Base-by-base conservation (phyloP, 345 rosid species). In the Salix suchowensis region DNA sequence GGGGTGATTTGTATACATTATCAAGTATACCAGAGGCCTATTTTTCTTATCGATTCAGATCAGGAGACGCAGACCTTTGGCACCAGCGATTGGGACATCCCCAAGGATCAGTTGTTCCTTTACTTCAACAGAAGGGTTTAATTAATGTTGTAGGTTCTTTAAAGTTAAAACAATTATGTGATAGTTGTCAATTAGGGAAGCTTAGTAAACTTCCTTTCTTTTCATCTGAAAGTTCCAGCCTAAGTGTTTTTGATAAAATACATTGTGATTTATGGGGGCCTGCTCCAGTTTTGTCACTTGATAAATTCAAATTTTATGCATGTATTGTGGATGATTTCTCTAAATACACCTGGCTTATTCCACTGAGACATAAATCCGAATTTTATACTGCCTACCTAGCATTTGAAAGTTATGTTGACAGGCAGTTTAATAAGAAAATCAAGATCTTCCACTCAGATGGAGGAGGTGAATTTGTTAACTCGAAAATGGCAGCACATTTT, bases 61-160 rank as follows among this genome's bases (percentile, higher is more conserved):
- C 11, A 1, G 2, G 11, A 2, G 10, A 8, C 7, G 42, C 11
- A 39, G 2, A 39, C 0, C 9, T 39, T 39, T 39, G 11, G 11
- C 42, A 39, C 42, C 11, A 8, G 6, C 11, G 42, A 2, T 39
- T 39, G 1, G 11, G 42, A 39, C 42, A 39, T 8, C 42, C 42
- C 0, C 42, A 39, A 39, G 0, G 2, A 1, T 39, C 11, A 1
- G 0, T 8, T 39, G 11, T 39, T 39, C 10, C 42, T 0, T 1
- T 39, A 0, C 10, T 37, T 6, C 1, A 37, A 1, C 6, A 37
- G 0, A 7, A 37, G 8, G 9, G 40, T 1, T 37, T 37, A 37
- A 37, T 37, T 1, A 7, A 37, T 6, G 9, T 37, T 37, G 6
- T 37, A 6, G 40, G 40, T 1, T 7, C 40, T 7, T 37, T 7